Evolutionary conservation across 176 grass and related monocot species (phyloP).

Genomic region (Chloris gayana): DNA sequence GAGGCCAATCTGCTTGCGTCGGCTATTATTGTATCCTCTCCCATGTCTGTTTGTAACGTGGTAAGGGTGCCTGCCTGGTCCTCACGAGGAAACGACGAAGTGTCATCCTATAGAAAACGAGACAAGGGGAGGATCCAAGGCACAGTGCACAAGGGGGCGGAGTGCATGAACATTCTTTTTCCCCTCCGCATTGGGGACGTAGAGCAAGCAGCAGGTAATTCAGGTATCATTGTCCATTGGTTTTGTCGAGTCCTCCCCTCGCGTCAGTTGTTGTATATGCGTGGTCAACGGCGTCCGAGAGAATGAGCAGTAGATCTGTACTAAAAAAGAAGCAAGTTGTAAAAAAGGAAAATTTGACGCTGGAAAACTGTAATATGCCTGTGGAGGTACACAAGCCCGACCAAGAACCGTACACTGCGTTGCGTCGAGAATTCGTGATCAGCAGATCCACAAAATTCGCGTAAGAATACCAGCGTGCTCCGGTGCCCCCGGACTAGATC

Average conservation of each 20-base stretch:
- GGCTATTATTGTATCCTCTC: slow-evolving; percentile 1
- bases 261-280: not conserved
- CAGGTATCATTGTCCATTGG: slow-evolving; percentile 8
- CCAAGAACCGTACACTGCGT: no score
- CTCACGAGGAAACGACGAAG: not conserved
- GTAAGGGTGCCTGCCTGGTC: not conserved
- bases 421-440: no score
- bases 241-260: not conserved
- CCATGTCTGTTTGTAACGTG: slow-evolving; percentile 10
- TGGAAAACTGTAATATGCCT: no score
- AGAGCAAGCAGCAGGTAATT: not conserved
- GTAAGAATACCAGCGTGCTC: no score
- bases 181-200: not conserved
- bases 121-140: slow-evolving; percentile 36
- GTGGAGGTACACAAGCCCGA: no score
- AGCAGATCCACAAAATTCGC: no score
- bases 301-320: not conserved
- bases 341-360: no score
- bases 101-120: not conserved
- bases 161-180: slow-evolving; percentile 17
- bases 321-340: no score
- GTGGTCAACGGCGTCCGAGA: not conserved
- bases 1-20: slow-evolving; percentile 3
- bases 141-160: not conserved
- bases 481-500: no score